Conservation (phyloP, 2,329 filamentous ascomycete species). For the Amesomyces nigricolor region DNA sequence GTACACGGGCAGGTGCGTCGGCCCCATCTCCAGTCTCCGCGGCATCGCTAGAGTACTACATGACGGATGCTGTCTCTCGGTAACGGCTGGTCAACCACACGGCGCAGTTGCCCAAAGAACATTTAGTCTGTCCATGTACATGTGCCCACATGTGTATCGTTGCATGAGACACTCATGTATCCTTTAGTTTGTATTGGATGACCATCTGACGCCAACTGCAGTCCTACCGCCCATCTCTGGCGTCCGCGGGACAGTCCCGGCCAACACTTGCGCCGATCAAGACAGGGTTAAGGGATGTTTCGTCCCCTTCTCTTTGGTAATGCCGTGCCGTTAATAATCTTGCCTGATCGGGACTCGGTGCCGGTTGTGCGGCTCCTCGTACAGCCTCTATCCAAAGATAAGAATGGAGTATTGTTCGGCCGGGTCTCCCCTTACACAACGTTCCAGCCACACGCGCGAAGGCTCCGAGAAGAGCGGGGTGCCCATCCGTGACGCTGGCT, state of each 20-base stretch:
- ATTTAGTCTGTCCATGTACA: not conserved
- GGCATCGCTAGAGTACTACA: no score
- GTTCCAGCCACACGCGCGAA: not conserved
- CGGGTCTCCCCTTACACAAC: not conserved
- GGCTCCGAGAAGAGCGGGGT: not conserved
- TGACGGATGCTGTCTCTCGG: no score
- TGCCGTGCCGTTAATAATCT: no score
- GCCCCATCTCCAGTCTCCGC: no score
- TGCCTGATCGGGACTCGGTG: not conserved
- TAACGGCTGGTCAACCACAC: no score
- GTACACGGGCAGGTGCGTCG: no score
- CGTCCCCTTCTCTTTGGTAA: no score
- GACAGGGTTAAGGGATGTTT: no score
- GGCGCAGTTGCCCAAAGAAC: not conserved
- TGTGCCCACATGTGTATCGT: not conserved
- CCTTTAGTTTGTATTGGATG: not conserved
- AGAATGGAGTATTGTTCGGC: conserved; percentile 13
- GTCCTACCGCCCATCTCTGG: not conserved
- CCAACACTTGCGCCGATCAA: no score
- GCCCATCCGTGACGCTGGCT: not conserved
- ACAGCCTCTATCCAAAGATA: not conserved
- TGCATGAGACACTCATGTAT: no score
- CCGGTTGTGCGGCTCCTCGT: not conserved
- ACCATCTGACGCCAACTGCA: not conserved
- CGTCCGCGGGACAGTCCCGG: no score